Base-by-base conservation (phyloP, 345 rosid species). In the Stellera chamaejasme region DNA sequence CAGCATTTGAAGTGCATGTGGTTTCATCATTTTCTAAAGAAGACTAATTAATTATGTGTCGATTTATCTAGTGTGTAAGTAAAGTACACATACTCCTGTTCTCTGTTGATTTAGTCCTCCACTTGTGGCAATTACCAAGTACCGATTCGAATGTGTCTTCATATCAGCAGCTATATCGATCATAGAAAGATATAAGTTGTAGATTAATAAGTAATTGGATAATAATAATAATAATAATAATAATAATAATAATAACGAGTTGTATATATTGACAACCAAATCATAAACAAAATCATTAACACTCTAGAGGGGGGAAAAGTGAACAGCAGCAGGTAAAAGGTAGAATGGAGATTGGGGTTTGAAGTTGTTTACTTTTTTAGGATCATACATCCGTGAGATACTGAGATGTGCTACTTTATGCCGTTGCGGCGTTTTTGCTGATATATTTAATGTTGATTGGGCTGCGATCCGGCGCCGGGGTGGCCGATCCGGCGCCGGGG, bases 41-140 rank as follows among this genome's bases (percentile, higher is more conserved):
- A 32, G 39, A 8, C 39, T 28, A 28, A 28, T n/a, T 19, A 19
- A 19, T 32, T 32, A 32, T 32, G 39, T 32, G 8, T 32, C 23
- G 23, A 19, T 19, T 19, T 19, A 19, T 19, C 1, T 19, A 50
- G n/a, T 27, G 36, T 28, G 23, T 19, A 19, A 44, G 63, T 15
- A 43, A 54, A 28, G 39, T 43, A 42, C 52, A 62, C 88, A 69
- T 68, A 88, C 98, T 79, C 97, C 97, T 52, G 97, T 86, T 70
- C 94, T 78, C 64, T 88, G 97, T 55, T 92, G 97, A 79, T 92
- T 92, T 48, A 92, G 58, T 53, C 98, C 98, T 72, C 98, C 97
- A 64, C 97, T 92, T 10, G 97, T 92, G n/a, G 83, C 97, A 11
- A 92, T 86, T 70, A 86, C 54, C 77, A 92, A 57, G 75, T 82